Base-by-base conservation (phyloP, 2,329 filamentous ascomycete species). In the Septoria linicola region DNA sequence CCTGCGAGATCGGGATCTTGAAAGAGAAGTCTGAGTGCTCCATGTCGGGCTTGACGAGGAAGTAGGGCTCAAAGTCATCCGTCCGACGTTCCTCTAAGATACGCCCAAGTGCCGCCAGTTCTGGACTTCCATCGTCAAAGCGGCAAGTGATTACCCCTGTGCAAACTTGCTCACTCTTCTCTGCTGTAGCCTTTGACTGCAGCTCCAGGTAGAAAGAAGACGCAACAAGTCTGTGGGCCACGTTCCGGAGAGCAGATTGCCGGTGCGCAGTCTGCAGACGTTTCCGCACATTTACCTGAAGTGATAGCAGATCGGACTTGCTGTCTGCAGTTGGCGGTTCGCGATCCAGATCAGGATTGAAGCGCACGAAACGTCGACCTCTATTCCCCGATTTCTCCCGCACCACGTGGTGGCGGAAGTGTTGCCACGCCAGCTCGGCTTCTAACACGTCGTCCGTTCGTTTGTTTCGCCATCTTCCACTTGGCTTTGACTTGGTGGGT, bases 191-290 rank as follows among this genome's bases (percentile, higher is more conserved):
- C 42, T 66, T 68, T 1, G 63, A 59, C 21, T 66, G 62, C 27
- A 68, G 50, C 21, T 70, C 66, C 20, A 71, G 66, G 51, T 70
- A 71, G 59, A 72, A 72, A 1, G 61, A 70, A 2, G 68, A 70
- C 10, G 69, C 67, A 1, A 72, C 60, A 5, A 71, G 60, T 39
- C 65, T 55, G 51, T 68, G 64, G 7, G 68, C 67, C 2, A 70
- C 62, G 23, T 65, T 64, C 3, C 57, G 59, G 19, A 68, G 55
- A 21, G 65, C 64, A 11, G 57, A 53, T n/a, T 66, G 51, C 34
- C 64, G 55, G 41, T 66, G 59, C 1, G 63, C 59, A 5, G 57
- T 61, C 31, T 62, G 54, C 20, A 71, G 45, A 19, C 62, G 47
- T 36, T 63, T 63, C 2, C 62, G 64, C 1, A 70, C 65, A n/a